phyloP scores from a whole-genome alignment of 805 yeast genomes.

The Candida gorgasii region DNA sequence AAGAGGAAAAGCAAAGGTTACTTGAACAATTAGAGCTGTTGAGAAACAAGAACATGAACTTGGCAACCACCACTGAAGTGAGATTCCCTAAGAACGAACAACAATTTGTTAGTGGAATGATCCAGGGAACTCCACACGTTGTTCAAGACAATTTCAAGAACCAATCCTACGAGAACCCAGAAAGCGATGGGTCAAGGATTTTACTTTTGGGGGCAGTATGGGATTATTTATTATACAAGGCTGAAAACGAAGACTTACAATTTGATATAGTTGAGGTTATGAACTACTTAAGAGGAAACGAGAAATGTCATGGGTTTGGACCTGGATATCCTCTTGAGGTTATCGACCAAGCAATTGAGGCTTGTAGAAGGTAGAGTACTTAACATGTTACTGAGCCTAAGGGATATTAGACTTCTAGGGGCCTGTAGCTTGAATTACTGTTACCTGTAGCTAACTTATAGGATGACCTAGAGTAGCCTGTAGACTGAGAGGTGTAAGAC shows the following conservation, averaged over 20 bases:
- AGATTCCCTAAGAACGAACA: constrained; percentile 36
- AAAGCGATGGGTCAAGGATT: constrained; percentile 47
- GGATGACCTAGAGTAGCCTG: background rate
- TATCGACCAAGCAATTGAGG: constrained; percentile 40
- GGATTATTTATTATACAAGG: constrained; percentile 63
- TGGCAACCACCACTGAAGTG: constrained; percentile 63
- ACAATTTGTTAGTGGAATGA: constrained; percentile 33
- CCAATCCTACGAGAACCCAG: constrained; percentile 34
- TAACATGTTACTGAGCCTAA: too few species aligned
- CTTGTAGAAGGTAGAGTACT: constrained; percentile 9
- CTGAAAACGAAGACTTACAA: constrained; percentile 47
- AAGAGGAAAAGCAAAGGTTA: constrained; percentile 50
- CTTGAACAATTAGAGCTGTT: constrained; percentile 50
- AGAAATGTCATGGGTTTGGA: constrained; percentile 78
- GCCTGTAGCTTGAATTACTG: too few species aligned
- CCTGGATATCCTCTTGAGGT: constrained; percentile 57
- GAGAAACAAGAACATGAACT: constrained; percentile 54
- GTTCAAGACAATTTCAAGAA: constrained; percentile 20
- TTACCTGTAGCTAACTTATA: too few species aligned
- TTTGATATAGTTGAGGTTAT: constrained; percentile 62
- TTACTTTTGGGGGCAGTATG: constrained; percentile 78
- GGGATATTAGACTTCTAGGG: too few species aligned
- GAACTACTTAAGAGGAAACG: constrained; percentile 61
- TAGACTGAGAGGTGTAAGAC: background rate
- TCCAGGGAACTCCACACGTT: constrained; percentile 26